Evolutionary conservation across 2,329 filamentous ascomycete genomes (phyloP).

Genomic region (Nigrospora sphaerica): DNA sequence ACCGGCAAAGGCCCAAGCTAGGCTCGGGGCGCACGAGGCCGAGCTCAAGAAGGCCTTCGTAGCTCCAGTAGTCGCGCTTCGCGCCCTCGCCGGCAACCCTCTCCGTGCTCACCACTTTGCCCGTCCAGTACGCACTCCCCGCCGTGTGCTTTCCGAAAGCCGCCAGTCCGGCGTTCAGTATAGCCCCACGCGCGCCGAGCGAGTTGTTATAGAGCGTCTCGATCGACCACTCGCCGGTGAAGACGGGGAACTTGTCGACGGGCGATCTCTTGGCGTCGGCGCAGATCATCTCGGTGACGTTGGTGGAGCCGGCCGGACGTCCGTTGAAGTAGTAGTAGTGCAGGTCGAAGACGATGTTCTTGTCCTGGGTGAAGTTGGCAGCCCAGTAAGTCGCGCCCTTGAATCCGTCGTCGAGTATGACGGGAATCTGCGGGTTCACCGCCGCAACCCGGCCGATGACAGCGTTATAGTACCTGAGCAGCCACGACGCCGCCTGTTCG

Average conservation of each 20-base stretch:
- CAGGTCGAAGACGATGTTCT: background rate
- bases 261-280: background rate
- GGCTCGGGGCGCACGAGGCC: background rate
- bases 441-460: background rate
- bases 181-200: background rate
- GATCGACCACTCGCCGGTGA: background rate
- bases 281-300: background rate
- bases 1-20: background rate
- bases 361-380: background rate
- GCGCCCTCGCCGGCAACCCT: background rate
- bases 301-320: background rate
- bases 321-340: slow-evolving; percentile 1
- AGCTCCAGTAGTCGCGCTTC: background rate
- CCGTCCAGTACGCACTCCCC: slow-evolving; percentile 1
- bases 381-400: background rate
- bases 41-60: background rate
- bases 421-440: background rate
- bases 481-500: background rate
- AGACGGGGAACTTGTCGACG: background rate
- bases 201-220: background rate
- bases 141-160: background rate
- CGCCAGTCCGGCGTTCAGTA: background rate
- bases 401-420: background rate
- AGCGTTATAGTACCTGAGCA: background rate
- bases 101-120: background rate